These are phyloP conservation scores for Diaporthe vexans DNA, from an alignment of 2,329 filamentous ascomycete species.

Conservation along the genomic window DNA sequence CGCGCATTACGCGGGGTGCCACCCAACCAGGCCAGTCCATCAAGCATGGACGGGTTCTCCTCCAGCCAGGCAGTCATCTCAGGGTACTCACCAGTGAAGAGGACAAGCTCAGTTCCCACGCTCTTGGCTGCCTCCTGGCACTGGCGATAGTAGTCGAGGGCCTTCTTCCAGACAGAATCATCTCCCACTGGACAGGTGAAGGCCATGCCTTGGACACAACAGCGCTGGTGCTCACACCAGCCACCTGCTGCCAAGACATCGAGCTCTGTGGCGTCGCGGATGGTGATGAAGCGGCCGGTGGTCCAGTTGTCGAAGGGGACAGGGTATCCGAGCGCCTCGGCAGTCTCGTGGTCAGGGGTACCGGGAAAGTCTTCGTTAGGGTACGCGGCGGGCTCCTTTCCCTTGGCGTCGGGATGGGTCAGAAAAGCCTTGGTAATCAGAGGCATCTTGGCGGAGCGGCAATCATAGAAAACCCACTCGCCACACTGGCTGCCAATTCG, in stretches of 20 bases:
- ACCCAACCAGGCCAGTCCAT: neutral
- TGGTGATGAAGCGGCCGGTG: accelerated
- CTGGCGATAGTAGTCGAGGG: neutral
- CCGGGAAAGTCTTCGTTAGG: too few species aligned
- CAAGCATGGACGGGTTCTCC: neutral
- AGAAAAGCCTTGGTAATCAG: neutral
- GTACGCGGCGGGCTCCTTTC: neutral
- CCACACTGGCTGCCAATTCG: neutral
- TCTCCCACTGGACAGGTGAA: neutral
- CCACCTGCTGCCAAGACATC: neutral
- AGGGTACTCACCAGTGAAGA: neutral
- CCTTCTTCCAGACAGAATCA: neutral
- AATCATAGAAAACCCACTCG: neutral
- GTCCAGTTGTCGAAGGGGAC: accelerated
- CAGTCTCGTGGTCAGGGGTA: neutral
- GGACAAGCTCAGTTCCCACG: neutral
- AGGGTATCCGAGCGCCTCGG: neutral
- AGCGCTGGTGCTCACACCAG: neutral
- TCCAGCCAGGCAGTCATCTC: neutral
- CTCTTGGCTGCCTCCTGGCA: neutral
- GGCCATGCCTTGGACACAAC: neutral
- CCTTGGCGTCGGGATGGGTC: neutral
- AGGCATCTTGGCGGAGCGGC: neutral
- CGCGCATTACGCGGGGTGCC: neutral
- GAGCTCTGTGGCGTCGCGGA: neutral